Base-by-base conservation (phyloP, 352 stramenopile species). In the Globisporangium canariense region DNA sequence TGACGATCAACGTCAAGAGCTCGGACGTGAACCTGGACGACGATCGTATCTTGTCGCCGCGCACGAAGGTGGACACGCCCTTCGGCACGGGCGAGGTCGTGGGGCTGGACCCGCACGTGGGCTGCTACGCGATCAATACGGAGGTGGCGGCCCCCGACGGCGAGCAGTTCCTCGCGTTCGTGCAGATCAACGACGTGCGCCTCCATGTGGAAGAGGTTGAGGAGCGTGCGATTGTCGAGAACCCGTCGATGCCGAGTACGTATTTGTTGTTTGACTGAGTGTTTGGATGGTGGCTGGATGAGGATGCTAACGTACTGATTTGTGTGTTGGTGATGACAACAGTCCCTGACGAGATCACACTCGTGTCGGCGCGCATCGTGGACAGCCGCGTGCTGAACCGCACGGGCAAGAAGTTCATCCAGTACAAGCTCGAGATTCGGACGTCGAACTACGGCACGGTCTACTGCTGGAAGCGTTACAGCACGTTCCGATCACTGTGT, bases 341-440 rank as follows among this genome's bases (percentile, higher is more conserved):
- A 90, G 86, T 95, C 61, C 87, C 87, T 1, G 81, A 92, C 57
- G 87, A 95, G 64, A 95, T 95, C 49, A 71, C 73, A 58, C 68
- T 96, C 7, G 83, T 91, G 34, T 88, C 87, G 43, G 87, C 86
- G 38, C 83, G 85, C 30, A 94, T 96, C 43, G 84, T 93, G 22
- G 86, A 96, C 70, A 91, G 79, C 65, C 84, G 86, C 52, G 83
- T 96, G 60, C 79, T 94, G 53, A 93, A 92, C 63, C 80, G 78
- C 46, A 91, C 78, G 41, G 82, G 82, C 64, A 92, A 91, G 66
- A 94, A 94, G 68, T 96, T 93, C 59, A 92, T 96, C 56, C 85
- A 96, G 74, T 96, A 96, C 79, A 93, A 96, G 68, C 71, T 96
- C 45, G 85, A 96, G 73, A 91, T 96, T 68, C 76, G 81, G 64